These are phyloP conservation scores for Medicago ruthenica DNA, from an alignment of 306 rosid species.

Conservation along the genomic window DNA sequence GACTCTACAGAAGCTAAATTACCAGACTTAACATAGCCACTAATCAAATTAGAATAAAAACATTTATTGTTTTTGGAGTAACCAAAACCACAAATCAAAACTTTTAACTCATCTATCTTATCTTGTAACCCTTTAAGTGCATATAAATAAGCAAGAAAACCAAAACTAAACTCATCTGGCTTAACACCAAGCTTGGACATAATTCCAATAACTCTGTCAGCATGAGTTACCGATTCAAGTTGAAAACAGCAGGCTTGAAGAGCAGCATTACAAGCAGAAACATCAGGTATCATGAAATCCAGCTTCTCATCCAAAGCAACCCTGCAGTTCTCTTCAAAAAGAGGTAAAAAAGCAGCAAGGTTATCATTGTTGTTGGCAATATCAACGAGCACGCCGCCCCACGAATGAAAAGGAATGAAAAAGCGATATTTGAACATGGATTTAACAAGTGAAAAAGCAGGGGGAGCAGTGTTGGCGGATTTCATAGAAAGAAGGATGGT, in stretches of 20 bases:
- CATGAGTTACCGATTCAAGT: conserved; percentile 73
- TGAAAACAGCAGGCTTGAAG: conserved; percentile 77
- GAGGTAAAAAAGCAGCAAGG: conserved; percentile 61
- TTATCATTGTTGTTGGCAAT: conserved; percentile 61
- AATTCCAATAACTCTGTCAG: conserved; percentile 68
- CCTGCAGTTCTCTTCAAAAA: conserved; percentile 78
- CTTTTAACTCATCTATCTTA: conserved; percentile 66
- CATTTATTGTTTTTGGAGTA: conserved; percentile 42
- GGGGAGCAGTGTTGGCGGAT: conserved; percentile 71
- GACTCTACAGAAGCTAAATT: conserved; percentile 67
- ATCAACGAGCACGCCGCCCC: conserved; percentile 76
- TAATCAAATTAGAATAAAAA: conserved; percentile 64
- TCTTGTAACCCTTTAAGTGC: conserved; percentile 74
- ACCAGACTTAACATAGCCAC: conserved; percentile 72
- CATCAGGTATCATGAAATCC: conserved; percentile 74
- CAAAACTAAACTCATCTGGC: conserved; percentile 81
- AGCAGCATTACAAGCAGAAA: conserved; percentile 85
- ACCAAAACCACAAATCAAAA: conserved; percentile 69
- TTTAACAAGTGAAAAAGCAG: conserved; percentile 79
- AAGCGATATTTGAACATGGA: conserved; percentile 71
- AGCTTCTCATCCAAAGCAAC: conserved; percentile 75
- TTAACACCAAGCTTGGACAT: conserved; percentile 69
- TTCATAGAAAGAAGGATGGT: conserved; percentile 65
- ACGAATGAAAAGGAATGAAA: conserved; percentile 68
- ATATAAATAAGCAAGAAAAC: conserved; percentile 83